Conservation (phyloP, 768 basidiomycete species). For the Clavaria fumosa region DNA sequence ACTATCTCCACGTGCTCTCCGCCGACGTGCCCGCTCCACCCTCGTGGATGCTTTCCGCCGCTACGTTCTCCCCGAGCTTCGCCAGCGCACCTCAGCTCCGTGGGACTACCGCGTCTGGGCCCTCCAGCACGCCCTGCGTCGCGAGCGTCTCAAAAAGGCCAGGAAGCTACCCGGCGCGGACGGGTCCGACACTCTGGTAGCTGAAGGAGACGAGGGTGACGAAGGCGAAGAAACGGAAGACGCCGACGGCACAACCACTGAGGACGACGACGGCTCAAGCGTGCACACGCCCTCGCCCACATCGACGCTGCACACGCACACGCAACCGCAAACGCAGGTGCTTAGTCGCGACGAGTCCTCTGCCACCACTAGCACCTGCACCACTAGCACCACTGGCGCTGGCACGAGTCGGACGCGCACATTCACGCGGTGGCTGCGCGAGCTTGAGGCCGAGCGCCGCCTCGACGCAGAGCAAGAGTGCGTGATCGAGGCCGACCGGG, state of each 20-base stretch:
- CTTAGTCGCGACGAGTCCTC: slow-evolving; percentile 6
- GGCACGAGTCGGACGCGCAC: slow-evolving; percentile 20
- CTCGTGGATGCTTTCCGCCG: slow-evolving; percentile 54
- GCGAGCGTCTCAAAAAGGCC: slow-evolving; percentile 27
- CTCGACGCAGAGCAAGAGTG: slow-evolving; percentile 24
- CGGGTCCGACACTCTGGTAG: slow-evolving; percentile 5
- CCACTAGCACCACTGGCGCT: slow-evolving; percentile 19
- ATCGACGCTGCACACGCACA: slow-evolving; percentile 15
- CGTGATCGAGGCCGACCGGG: slow-evolving; percentile 31
- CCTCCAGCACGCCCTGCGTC: slow-evolving; percentile 36
- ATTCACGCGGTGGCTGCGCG: slow-evolving; percentile 22
- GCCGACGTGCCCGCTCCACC: slow-evolving; percentile 47
- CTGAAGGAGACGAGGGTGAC: slow-evolving; percentile 5
- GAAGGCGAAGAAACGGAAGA: slow-evolving; percentile 4
- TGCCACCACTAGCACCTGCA: slow-evolving; percentile 17
- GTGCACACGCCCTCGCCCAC: slow-evolving; percentile 29
- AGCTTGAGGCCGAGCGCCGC: slow-evolving; percentile 27
- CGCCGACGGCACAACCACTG: slow-evolving; percentile 25
- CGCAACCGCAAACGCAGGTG: slow-evolving; percentile 5
- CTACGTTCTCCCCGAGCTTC: slow-evolving; percentile 41
- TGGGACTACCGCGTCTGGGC: slow-evolving; percentile 34
- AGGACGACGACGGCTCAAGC: slow-evolving; percentile 34
- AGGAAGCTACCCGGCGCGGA: slow-evolving; percentile 21
- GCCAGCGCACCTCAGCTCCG: slow-evolving; percentile 22
- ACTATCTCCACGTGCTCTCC: slow-evolving; percentile 28